Base-by-base conservation (phyloP, 169 alveolate species). In the Cryptosporidium andersoni region DNA sequence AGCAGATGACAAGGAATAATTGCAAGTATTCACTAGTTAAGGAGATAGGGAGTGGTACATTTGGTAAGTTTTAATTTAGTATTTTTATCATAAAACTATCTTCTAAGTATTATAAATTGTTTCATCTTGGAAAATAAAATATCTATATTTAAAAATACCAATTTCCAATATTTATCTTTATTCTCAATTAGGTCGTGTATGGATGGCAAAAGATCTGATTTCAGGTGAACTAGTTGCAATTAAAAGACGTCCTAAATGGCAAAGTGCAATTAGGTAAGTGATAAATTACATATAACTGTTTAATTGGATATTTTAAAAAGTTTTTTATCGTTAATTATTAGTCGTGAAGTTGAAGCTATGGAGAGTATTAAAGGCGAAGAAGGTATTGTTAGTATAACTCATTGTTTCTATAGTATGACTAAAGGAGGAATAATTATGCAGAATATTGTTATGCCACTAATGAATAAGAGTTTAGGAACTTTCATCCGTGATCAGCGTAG, bases 311-410 rank as follows among this genome's bases (percentile, higher is more conserved):
- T 25, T 25, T 25, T 25, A 25, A 53, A 53, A 9, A 53, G 9
- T 4, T 34, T 4, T 34, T 37, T 14, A 9, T 40, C n/a, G 37
- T 14, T 14, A 16, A n/a, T 55, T 56, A 1, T 58, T 3, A 74
- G 85, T 43, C 85, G 85, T 8, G 85, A 74, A 60, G 67, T 74
- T 42, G 85, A 74, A 64, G 85, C 85, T 3, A 56, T 74, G 85
- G 85, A 74, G 12, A 36, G 64, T 47, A 68, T 74, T 2, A 74
- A 60, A 43, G 62, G 62, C 8, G 49, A 74, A 9, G 51, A 60
- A 12, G 68, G 68, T 8, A 56, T 74, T 43, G 47, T 62, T 16
- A 62, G 60, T 36, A 74, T 74, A 25, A 43, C 55, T 58, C 37
- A 52, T 55, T 56, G 74, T 58, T 74, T 74, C 60, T 74, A 74